These are phyloP conservation scores for Athelia sp. DNA, from an alignment of 1,284 basidiomycete genomes.

Conservation along the genomic window DNA sequence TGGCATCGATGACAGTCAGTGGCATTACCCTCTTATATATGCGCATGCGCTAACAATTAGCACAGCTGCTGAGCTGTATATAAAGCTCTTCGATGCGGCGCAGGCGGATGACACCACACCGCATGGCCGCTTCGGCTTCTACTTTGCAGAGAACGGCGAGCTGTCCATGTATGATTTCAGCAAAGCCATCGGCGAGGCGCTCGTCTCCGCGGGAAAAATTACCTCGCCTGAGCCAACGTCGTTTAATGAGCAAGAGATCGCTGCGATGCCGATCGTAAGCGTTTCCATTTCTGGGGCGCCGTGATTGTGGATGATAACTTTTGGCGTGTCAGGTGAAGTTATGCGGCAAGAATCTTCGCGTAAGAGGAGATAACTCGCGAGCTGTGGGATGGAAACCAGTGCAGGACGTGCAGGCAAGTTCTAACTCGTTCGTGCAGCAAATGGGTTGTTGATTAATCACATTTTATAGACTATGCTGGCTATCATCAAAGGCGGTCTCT, in stretches of 20 bases:
- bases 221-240: constrained; percentile 32
- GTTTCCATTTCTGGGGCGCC: background rate
- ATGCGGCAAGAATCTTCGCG: no score
- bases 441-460: background rate
- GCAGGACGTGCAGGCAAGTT: background rate
- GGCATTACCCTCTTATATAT: no score
- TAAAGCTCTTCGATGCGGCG: constrained; percentile 9
- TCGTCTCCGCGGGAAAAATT: constrained; percentile 30
- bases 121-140: constrained; percentile 13
- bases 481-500: no score
- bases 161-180: constrained; percentile 23
- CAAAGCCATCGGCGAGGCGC: constrained; percentile 23
- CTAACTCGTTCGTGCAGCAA: background rate
- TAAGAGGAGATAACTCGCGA: no score
- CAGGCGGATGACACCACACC: background rate
- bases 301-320: no score
- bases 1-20: constrained; percentile 28
- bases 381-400: no score
- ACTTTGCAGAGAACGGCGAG: constrained; percentile 25
- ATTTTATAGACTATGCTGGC: no score
- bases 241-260: constrained; percentile 35
- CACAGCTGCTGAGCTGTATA: constrained; percentile 8
- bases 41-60: no score
- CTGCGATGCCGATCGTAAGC: background rate
- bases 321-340: no score